These are phyloP conservation scores for Barnettozyma wickerhamii DNA, from an alignment of 805 yeast species.

Conservation along the genomic window DNA sequence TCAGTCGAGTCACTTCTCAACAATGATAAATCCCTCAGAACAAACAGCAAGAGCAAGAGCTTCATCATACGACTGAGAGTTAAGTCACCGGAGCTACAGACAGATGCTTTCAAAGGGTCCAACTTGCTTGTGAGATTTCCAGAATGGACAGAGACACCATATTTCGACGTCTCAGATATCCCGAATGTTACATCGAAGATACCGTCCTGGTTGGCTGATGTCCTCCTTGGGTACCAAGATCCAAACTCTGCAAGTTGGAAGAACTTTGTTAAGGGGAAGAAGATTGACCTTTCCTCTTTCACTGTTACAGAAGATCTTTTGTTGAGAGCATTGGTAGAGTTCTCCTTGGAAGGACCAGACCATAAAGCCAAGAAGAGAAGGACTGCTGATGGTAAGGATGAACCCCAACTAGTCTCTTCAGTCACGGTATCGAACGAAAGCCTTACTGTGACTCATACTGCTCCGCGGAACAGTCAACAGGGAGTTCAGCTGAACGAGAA, in stretches of 20 bases:
- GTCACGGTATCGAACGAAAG: too few species aligned
- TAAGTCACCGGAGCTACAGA: not conserved
- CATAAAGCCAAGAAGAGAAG: slow-evolving; percentile 10
- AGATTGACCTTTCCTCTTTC: not conserved
- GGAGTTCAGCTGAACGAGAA: not conserved
- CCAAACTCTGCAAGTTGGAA: slow-evolving; percentile 4
- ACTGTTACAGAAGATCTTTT: not conserved
- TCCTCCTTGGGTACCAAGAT: slow-evolving; percentile 30
- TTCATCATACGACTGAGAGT: not conserved
- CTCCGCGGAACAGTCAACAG: too few species aligned
- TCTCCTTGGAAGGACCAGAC: not conserved
- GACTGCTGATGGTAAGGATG: not conserved
- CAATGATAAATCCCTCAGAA: not conserved
- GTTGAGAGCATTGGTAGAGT: not conserved
- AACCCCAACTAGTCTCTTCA: not conserved
- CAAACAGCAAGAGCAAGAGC: not conserved
- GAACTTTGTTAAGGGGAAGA: not conserved
- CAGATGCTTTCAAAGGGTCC: not conserved
- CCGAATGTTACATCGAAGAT: too few species aligned
- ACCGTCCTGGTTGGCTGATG: slow-evolving; percentile 33
- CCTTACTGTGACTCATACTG: too few species aligned
- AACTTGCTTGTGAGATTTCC: not conserved
- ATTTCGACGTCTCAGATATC: too few species aligned
- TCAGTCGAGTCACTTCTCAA: not conserved
- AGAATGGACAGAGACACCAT: not conserved